Evolutionary conservation across 2,329 filamentous ascomycete genomes (phyloP).

Genomic region (Microsporum canis): DNA sequence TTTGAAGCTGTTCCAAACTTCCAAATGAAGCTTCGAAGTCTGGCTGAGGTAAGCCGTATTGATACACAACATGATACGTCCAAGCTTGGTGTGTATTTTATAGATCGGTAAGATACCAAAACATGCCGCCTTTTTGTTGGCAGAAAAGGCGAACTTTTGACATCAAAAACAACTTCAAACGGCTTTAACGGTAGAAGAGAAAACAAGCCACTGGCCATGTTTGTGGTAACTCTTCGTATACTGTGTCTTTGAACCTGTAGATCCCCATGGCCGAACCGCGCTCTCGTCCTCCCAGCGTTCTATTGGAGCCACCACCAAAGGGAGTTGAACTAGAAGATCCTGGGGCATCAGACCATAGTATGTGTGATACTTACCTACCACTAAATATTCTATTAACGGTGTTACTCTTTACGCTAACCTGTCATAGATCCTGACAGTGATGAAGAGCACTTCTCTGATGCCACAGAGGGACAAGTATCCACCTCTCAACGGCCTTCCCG

Average conservation of each 20-base stretch:
- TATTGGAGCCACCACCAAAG: constrained; percentile 44
- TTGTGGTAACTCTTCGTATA: background rate
- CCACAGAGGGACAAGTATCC: constrained; percentile 43
- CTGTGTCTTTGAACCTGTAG: background rate
- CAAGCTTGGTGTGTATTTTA: background rate
- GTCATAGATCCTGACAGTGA: constrained; percentile 39
- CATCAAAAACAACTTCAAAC: background rate
- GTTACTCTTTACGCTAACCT: background rate
- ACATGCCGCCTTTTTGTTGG: background rate
- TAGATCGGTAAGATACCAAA: background rate
- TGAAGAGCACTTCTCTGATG: constrained; percentile 55
- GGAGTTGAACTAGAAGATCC: constrained; percentile 46
- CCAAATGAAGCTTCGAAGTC: background rate
- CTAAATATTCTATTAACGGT: background rate
- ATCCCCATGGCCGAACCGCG: constrained; percentile 6
- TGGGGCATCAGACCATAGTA: constrained; percentile 47
- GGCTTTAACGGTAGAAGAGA: background rate
- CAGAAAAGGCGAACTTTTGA: background rate
- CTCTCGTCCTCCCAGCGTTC: constrained; percentile 29
- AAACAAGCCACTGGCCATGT: background rate
- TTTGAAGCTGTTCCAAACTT: background rate
- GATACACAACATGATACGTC: background rate
- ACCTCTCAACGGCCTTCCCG: constrained; percentile 26
- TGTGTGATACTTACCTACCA: constrained; percentile 10
- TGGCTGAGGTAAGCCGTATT: background rate